A percentile compares a stretch with the other conserved stretches of the same genome.
Evolutionary conservation across 129 eudicot genomes (phyloP).

Genomic region (Pittosporum tobira): DNA sequence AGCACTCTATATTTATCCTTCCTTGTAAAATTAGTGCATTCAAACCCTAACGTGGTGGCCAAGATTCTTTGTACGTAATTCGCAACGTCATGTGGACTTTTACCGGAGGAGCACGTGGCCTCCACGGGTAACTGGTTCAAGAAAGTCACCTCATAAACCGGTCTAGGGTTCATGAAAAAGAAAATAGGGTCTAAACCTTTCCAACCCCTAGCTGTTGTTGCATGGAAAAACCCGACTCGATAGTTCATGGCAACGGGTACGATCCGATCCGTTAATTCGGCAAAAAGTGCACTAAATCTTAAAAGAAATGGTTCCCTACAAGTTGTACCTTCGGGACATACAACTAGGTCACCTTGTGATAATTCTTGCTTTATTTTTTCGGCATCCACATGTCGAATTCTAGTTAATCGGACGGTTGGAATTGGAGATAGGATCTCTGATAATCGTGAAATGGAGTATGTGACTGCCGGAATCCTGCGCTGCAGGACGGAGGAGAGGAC

Average conservation of each 20-base stretch:
- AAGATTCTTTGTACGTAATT: conserved; percentile 85
- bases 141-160: conserved; percentile 71
- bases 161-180: conserved; percentile 86
- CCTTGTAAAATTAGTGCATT: conserved; percentile 84
- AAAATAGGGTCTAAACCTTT: conserved; percentile 79
- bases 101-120: conserved; percentile 90
- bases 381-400: conserved; percentile 74
- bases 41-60: conserved; percentile 87
- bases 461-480: conserved; percentile 87
- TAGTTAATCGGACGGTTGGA: conserved; percentile 81
- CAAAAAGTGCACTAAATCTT: conserved; percentile 72
- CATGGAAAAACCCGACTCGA: conserved; percentile 60
- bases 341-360: conserved; percentile 62
- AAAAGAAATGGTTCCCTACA: conserved; percentile 78
- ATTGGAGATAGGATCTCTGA: conserved; percentile 84
- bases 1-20: conserved; percentile 86
- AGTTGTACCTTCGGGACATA: conserved; percentile 86
- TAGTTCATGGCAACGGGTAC: conserved; percentile 85
- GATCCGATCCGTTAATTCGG: conserved; percentile 60
- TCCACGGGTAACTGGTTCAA: conserved; percentile 71
- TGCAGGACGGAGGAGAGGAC: conserved; percentile 73
- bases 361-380: conserved; percentile 52
- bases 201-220: conserved; percentile 90
- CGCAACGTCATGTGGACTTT: conserved; percentile 88
- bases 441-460: conserved; percentile 80